Conservation (phyloP, 495 filamentous ascomycete genomes). For the Aspergillus funiculosus region DNA sequence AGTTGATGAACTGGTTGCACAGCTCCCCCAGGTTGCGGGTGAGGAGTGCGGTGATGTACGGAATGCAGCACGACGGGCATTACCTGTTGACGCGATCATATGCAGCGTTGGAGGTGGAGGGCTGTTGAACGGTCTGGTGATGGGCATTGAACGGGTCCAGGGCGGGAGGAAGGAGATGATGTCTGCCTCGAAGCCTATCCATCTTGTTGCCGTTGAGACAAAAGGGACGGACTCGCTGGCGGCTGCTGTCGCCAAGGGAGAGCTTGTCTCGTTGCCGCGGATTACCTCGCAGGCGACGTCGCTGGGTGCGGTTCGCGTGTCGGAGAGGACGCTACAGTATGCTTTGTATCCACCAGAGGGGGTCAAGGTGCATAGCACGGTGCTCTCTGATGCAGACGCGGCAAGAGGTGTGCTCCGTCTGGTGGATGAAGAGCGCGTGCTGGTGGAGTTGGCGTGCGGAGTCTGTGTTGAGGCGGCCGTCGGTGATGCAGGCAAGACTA, state of each 20-base stretch:
- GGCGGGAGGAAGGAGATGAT: not conserved
- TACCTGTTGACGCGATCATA: slow-evolving; percentile 60
- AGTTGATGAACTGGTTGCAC: slow-evolving; percentile 63
- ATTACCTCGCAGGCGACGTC: slow-evolving; percentile 80
- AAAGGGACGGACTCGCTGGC: slow-evolving; percentile 69
- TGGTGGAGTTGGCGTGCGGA: slow-evolving; percentile 81
- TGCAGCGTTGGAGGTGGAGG: slow-evolving; percentile 89
- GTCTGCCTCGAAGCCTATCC: slow-evolving; percentile 28
- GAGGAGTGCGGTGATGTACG: slow-evolving; percentile 29
- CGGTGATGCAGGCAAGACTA: slow-evolving; percentile 27
- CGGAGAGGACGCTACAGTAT: slow-evolving; percentile 64
- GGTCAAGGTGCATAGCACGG: slow-evolving; percentile 54
- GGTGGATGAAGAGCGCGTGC: slow-evolving; percentile 72
- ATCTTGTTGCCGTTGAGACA: slow-evolving; percentile 78
- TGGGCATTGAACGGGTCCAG: slow-evolving; percentile 56
- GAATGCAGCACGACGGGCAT: slow-evolving; percentile 29
- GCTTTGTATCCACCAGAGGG: slow-evolving; percentile 36
- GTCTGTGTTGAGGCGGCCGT: slow-evolving; percentile 62
- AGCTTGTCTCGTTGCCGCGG: slow-evolving; percentile 58
- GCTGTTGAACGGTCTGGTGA: slow-evolving; percentile 70
- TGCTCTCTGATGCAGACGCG: slow-evolving; percentile 74
- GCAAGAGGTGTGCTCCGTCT: slow-evolving; percentile 68
- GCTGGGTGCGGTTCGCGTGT: slow-evolving; percentile 71
- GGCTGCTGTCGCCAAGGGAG: slow-evolving; percentile 51
- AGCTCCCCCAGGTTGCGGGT: slow-evolving; percentile 42